Evolutionary conservation across 2,329 filamentous ascomycete species (phyloP), one percentile per base, ranked within the genome.

Genomic region (Cladosporium halotolerans): DNA sequence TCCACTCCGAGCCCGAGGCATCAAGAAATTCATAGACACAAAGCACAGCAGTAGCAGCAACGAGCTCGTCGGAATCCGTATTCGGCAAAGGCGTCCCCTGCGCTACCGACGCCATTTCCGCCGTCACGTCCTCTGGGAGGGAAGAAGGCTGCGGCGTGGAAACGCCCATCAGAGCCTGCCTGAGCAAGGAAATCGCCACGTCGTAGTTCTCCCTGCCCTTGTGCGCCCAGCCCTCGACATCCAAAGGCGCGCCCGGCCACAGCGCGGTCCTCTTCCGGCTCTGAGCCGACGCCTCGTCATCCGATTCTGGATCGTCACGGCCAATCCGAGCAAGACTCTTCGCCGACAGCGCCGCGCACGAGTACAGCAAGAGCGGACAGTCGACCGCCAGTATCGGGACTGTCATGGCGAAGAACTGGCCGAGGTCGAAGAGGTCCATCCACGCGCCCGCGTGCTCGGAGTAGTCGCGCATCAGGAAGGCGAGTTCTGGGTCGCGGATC

Each of bases 1-100:
- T 76, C 82, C 82, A 86, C 16, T 82, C 82, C 0, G 76, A 74
- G 2, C 78, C 79, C 1, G 81, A 83, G 1, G 80, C 79, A 64
- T 85, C 82, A n/a, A 86, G 71, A 55, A 85, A 81, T 57, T 86
- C 83, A 62, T 85, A 86, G 0, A 83, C 79, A 55, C 82, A 85
- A 1, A 87, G 67, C 11, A 86, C 85, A 0, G 83, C 82, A 2
- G 82, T 82, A 2, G 83, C 82, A 8, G 82, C 81, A 18, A 85
- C 72, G 3, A 85, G 73, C 54, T 86, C 81, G 58, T 85, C 82
- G 3, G 76, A 72, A 57, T 75, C 76, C 45, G 73, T 73, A 34
- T 71, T 63, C 61, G 34, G 71, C 56, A 53, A 57, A 38, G 64
- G 58, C 13, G 45, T 51, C 41, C 55, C 57, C 55, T 64, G 62